These are phyloP conservation scores for Erysimum pusillum DNA, from an alignment of 441 rosid genomes.

Conservation along the genomic window DNA sequence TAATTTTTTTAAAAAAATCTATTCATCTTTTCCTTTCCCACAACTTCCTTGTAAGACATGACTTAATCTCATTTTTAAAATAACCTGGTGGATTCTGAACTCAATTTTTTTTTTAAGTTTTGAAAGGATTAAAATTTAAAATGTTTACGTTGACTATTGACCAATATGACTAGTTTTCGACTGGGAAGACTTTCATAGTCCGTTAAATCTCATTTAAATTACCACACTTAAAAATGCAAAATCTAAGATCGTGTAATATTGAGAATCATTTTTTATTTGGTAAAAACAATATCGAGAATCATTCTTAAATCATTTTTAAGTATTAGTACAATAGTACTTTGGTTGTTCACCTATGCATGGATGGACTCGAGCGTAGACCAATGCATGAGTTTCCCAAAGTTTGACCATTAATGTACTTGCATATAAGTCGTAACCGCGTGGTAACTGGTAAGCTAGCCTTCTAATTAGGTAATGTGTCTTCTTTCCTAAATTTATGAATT, in stretches of 20 bases:
- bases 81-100: background rate
- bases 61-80: background rate
- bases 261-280: background rate
- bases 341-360: background rate
- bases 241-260: background rate
- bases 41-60: background rate
- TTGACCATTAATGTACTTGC: background rate
- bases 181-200: background rate
- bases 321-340: background rate
- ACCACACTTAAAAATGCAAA: background rate
- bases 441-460: background rate
- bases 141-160: background rate
- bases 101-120: too few species aligned
- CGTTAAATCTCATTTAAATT: background rate
- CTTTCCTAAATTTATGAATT: background rate
- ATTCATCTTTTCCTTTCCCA: background rate
- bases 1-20: too few species aligned
- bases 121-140: too few species aligned
- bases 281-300: background rate
- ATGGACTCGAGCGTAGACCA: background rate
- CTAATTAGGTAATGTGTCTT: conserved; percentile 1
- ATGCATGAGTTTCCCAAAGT: background rate
- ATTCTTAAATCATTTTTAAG: background rate
- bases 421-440: conserved; percentile 1
- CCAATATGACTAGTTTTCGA: background rate